These are phyloP conservation scores for Fraxinus excelsior DNA, from an alignment of 257 asterid species.

Conservation along the genomic window DNA sequence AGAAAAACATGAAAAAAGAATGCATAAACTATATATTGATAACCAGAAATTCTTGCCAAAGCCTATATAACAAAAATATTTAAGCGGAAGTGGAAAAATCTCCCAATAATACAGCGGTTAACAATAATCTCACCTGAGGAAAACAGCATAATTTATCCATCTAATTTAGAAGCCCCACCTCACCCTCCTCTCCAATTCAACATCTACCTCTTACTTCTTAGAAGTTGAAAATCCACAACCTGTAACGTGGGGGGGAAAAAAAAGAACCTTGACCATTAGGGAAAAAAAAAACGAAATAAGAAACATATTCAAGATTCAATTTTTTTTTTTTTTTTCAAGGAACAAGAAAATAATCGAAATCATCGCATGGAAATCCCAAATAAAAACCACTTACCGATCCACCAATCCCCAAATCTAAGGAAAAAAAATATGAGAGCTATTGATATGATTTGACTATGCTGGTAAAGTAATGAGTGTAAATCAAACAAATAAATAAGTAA, in stretches of 20 bases:
- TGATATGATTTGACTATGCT: constrained; percentile 27
- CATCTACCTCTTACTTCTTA: constrained; percentile 44
- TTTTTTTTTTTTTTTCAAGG: constrained; percentile 30
- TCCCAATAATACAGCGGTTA: not conserved
- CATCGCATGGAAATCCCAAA: constrained; percentile 30
- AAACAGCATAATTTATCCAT: constrained; percentile 81
- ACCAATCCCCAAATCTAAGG: constrained; percentile 36
- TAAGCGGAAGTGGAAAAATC: not conserved
- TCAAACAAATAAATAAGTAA: not conserved
- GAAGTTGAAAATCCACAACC: constrained; percentile 43
- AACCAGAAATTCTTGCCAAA: not conserved
- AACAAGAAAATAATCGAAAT: constrained; percentile 32
- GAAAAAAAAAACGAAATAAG: constrained; percentile 11
- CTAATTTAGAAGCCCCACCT: constrained; percentile 34
- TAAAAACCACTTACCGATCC: constrained; percentile 58
- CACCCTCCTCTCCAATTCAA: constrained; percentile 45
- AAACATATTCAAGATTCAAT: constrained; percentile 35
- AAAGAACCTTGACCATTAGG: constrained; percentile 26
- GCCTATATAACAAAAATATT: not conserved
- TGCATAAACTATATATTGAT: not conserved
- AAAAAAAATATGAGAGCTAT: constrained; percentile 15
- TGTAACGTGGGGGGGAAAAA: constrained; percentile 27
- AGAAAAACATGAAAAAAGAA: constrained; percentile 6
- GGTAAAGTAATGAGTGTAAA: constrained; percentile 25
- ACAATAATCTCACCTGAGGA: constrained; percentile 55